Evolutionary conservation across 768 basidiomycete species (phyloP).

Genomic region (Sarcodon aspratus): DNA sequence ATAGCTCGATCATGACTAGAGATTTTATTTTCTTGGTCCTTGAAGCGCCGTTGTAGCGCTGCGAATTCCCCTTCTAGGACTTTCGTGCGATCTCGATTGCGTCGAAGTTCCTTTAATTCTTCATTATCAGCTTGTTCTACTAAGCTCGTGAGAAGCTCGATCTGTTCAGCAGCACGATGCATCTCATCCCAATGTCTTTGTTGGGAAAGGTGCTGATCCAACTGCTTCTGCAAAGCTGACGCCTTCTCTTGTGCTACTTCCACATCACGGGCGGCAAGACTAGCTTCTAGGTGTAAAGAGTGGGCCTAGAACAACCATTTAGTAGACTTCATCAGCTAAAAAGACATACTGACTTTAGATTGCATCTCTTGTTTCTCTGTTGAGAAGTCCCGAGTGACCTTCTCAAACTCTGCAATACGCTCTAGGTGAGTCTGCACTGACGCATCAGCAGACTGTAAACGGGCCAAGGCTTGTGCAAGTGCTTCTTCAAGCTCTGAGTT

Average conservation of each 20-base stretch:
- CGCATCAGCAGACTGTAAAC: slow-evolving; percentile 66
- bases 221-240: slow-evolving; percentile 42
- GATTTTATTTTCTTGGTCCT: slow-evolving; percentile 57
- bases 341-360: slow-evolving; percentile 37
- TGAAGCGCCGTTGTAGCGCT: slow-evolving; percentile 58
- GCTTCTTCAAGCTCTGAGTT: slow-evolving; percentile 62
- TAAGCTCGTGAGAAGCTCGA: slow-evolving; percentile 51
- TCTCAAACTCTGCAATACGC: slow-evolving; percentile 53
- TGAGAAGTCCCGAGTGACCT: slow-evolving; percentile 38
- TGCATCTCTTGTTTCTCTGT: slow-evolving; percentile 46
- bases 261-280: slow-evolving; percentile 50
- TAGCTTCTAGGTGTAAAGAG: slow-evolving; percentile 45
- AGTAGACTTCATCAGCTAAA: slow-evolving; percentile 5
- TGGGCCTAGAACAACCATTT: slow-evolving; percentile 33
- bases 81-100: slow-evolving; percentile 42
- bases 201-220: slow-evolving; percentile 47
- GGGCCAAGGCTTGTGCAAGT: slow-evolving; percentile 57
- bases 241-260: slow-evolving; percentile 43
- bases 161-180: slow-evolving; percentile 57
- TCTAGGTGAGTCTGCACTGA: slow-evolving; percentile 47
- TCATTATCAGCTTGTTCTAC: slow-evolving; percentile 57
- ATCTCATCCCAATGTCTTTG: slow-evolving; percentile 75
- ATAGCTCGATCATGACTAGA: slow-evolving; percentile 51
- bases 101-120: slow-evolving; percentile 61
- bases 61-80: slow-evolving; percentile 57